A percentile compares a stretch with the other conserved stretches of the same genome.
These are phyloP conservation scores for Pichiaceae sp. DNA, from an alignment of 1,139 yeast species.

Conservation along the genomic window DNA sequence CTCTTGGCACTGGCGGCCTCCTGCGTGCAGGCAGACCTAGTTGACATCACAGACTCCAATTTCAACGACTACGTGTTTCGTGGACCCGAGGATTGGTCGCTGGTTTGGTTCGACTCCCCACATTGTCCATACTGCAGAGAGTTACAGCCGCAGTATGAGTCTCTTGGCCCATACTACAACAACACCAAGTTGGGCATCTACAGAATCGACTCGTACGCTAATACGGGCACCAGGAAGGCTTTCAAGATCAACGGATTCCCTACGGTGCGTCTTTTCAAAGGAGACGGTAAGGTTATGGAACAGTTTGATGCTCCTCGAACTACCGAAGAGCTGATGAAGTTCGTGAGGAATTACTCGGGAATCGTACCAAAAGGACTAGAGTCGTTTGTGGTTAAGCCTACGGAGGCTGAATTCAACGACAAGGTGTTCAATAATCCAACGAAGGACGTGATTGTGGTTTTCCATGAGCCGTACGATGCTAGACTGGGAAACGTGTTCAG, in stretches of 20 bases:
- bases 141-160: conserved; percentile 32
- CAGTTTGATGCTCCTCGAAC: conserved; percentile 14
- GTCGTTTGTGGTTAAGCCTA: conserved; percentile 9
- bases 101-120: conserved; percentile 35
- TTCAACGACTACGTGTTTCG: conserved; percentile 17
- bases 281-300: conserved; percentile 14
- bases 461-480: conserved; percentile 15
- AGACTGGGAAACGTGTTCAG: conserved; percentile 16
- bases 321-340: conserved; percentile 15
- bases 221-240: conserved; percentile 11
- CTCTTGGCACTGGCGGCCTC: no score
- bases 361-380: conserved; percentile 15
- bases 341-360: conserved; percentile 15
- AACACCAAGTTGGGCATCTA: conserved; percentile 17
- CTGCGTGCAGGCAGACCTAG: no score
- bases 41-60: no score
- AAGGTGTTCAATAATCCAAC: conserved; percentile 5
- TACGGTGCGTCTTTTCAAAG: conserved; percentile 13
- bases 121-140: conserved; percentile 31
- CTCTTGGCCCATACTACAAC: conserved; percentile 21
- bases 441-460: conserved; percentile 14
- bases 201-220: conserved; percentile 16
- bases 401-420: conserved; percentile 7
- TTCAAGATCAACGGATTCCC: conserved; percentile 18
- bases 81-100: conserved; percentile 25